phyloP scores from a whole-genome alignment of 2,329 filamentous ascomycete genomes.

The Xylariaceae sp. region DNA sequence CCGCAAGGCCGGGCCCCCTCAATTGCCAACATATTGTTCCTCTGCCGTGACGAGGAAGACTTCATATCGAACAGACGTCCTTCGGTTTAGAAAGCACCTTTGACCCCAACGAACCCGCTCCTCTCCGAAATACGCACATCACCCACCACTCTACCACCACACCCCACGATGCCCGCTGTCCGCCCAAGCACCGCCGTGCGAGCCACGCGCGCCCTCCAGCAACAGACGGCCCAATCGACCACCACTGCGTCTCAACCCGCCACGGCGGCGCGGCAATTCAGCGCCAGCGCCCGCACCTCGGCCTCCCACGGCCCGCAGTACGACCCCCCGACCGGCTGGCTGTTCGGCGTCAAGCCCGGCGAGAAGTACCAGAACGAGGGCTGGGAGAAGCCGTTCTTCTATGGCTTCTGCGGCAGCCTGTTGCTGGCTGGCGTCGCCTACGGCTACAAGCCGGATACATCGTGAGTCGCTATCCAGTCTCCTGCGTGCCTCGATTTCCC shows the following conservation, averaged over 20 bases:
- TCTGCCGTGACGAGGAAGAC: neutral
- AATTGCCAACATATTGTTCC: neutral
- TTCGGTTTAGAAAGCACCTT: neutral
- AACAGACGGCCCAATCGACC: conserved; percentile 7
- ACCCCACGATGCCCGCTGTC: conserved; percentile 23
- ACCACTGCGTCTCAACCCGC: neutral
- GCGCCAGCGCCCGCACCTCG: conserved; percentile 38
- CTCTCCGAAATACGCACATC: neutral
- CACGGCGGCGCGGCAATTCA: conserved; percentile 33
- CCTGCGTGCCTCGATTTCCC: too few relatives aligned
- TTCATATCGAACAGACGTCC: too few relatives aligned
- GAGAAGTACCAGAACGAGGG: conserved; percentile 96
- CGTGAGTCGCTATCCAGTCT: conserved; percentile 59
- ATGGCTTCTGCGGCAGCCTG: conserved; percentile 78
- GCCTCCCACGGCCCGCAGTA: conserved; percentile 70
- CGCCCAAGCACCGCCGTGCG: conserved; percentile 24
- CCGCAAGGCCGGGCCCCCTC: neutral
- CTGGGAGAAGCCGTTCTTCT: conserved; percentile 85
- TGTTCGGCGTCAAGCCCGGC: conserved; percentile 89
- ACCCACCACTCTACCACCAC: neutral
- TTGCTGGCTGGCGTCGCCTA: conserved; percentile 72
- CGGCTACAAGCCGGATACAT: conserved; percentile 97
- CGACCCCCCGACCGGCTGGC: conserved; percentile 86
- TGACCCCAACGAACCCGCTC: too few relatives aligned
- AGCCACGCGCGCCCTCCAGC: conserved; percentile 24